phyloP scores from a whole-genome alignment of 768 basidiomycete genomes.

The Lactifluus pinguis region DNA sequence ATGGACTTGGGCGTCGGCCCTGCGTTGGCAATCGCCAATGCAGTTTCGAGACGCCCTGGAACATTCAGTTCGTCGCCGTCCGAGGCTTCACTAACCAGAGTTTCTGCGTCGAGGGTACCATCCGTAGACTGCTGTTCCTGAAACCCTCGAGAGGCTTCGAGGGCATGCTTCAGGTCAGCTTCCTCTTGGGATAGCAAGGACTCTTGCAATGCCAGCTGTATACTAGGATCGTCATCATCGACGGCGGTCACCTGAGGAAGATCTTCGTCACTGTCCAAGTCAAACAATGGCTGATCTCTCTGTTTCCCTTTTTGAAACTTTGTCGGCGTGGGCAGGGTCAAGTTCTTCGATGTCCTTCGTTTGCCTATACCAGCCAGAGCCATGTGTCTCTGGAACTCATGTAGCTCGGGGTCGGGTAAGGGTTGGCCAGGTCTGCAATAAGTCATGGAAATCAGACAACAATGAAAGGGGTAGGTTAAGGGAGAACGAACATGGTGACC shows the following conservation, averaged over 20 bases:
- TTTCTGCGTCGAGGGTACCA: slow-evolving; percentile 2
- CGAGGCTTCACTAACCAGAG: slow-evolving; percentile 5
- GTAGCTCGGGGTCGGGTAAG: slow-evolving; percentile 50
- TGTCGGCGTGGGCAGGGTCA: slow-evolving; percentile 24
- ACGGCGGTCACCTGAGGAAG: slow-evolving; percentile 23
- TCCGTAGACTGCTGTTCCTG: slow-evolving; percentile 8
- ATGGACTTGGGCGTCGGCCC: slow-evolving; percentile 28
- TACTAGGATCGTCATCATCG: slow-evolving; percentile 45
- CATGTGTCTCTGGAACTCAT: slow-evolving; percentile 50
- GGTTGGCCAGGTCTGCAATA: slow-evolving; percentile 20
- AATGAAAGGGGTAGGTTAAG: not conserved
- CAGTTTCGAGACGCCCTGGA: slow-evolving; percentile 55
- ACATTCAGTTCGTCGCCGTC: slow-evolving; percentile 42
- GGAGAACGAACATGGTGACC: slow-evolving; percentile 48
- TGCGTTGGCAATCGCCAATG: slow-evolving; percentile 56
- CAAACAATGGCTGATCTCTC: slow-evolving; percentile 43
- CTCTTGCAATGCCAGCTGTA: slow-evolving; percentile 53
- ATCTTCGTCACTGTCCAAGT: slow-evolving; percentile 40
- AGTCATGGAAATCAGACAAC: not conserved
- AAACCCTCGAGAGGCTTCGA: slow-evolving; percentile 24
- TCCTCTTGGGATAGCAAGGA: slow-evolving; percentile 41
- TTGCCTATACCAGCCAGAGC: slow-evolving; percentile 51
- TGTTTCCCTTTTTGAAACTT: slow-evolving; percentile 30
- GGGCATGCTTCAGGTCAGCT: slow-evolving; percentile 22
- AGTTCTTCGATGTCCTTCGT: slow-evolving; percentile 37